phyloP scores from a whole-genome alignment of 768 basidiomycete genomes.

The Psilocybe cubensis region DNA sequence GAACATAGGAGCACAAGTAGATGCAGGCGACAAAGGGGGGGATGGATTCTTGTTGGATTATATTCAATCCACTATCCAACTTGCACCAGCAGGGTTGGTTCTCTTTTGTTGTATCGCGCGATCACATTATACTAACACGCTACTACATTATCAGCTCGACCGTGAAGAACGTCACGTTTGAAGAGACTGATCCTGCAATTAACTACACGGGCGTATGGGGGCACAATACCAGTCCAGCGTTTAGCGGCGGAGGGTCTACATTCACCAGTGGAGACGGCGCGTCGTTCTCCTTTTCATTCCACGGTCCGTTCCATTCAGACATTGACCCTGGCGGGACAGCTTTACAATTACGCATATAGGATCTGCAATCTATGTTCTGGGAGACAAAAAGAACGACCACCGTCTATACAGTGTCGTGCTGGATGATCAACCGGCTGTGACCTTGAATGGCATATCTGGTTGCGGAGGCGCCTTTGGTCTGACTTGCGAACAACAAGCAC shows the following conservation, averaged over 20 bases:
- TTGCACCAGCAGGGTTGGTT: constrained; percentile 44
- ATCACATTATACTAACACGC: not conserved
- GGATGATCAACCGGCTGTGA: constrained; percentile 36
- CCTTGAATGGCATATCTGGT: constrained; percentile 44
- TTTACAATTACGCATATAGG: constrained; percentile 25
- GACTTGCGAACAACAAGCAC: constrained; percentile 50
- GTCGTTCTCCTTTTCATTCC: constrained; percentile 41
- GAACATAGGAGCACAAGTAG: constrained; percentile 39
- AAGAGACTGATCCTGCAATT: constrained; percentile 43
- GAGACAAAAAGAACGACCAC: constrained; percentile 55
- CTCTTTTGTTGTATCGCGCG: not conserved
- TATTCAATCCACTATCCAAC: constrained; percentile 42
- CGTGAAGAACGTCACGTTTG: constrained; percentile 41
- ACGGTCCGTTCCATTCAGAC: constrained; percentile 30
- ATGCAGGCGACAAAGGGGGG: constrained; percentile 37
- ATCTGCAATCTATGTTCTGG: constrained; percentile 47
- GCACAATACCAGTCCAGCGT: constrained; percentile 44
- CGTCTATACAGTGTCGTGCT: constrained; percentile 44
- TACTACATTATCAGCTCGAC: constrained; percentile 36
- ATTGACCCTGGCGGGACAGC: not conserved
- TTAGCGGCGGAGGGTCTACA: constrained; percentile 47
- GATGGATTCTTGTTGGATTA: constrained; percentile 45
- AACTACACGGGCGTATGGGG: constrained; percentile 45
- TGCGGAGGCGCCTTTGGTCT: constrained; percentile 48
- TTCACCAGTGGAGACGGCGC: constrained; percentile 46